A percentile compares a stretch with the other conserved stretches of the same genome.
Evolutionary conservation across 768 basidiomycete species (phyloP).

Genomic region (Rhodocollybia butyracea): DNA sequence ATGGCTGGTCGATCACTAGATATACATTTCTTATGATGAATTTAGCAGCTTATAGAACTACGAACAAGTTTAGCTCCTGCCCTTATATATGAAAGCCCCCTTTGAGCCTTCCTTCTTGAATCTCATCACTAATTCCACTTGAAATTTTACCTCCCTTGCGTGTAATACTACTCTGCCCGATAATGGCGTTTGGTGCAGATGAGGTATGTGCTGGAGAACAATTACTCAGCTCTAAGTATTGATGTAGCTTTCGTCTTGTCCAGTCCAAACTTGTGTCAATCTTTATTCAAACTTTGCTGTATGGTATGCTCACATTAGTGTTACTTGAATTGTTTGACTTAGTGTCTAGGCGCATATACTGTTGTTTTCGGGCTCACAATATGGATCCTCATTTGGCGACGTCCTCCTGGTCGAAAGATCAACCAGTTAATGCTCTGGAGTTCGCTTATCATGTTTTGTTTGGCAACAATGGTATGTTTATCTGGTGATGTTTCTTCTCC

Average conservation of each 20-base stretch:
- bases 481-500: not conserved
- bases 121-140: too few relatives aligned
- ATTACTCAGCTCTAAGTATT: too few relatives aligned
- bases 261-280: constrained; percentile 24
- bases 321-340: too few relatives aligned
- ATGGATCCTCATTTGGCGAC: constrained; percentile 25
- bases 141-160: not conserved
- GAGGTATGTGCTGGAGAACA: not conserved
- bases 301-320: constrained; percentile 16
- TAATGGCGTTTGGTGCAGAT: constrained; percentile 11
- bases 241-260: not conserved
- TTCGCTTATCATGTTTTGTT: constrained; percentile 27
- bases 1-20: too few relatives aligned
- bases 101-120: too few relatives aligned
- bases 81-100: too few relatives aligned
- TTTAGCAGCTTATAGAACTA: too few relatives aligned
- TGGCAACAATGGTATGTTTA: constrained; percentile 27
- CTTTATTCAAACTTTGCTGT: constrained; percentile 24
- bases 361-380: constrained; percentile 27
- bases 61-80: too few relatives aligned
- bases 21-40: too few relatives aligned
- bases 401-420: constrained; percentile 18
- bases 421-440: constrained; percentile 29
- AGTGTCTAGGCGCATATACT: constrained; percentile 27
- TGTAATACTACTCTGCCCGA: too few relatives aligned